Evolutionary conservation across 2,329 filamentous ascomycete species (phyloP), one percentile per base, ranked within the genome.

Genomic region (Aspergillus nomiae): DNA sequence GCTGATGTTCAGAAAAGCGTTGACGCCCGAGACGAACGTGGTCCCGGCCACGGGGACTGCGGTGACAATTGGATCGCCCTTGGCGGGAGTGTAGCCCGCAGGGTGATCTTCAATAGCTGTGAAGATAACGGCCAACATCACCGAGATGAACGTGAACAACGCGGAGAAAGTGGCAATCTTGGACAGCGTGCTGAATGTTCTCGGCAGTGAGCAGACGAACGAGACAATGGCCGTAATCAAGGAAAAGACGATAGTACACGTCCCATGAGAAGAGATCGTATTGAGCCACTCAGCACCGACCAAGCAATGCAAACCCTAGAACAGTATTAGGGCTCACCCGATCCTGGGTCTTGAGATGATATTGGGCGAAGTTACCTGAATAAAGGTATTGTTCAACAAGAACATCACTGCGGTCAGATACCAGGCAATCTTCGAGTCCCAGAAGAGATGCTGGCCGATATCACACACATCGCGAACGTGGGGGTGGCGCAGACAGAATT

Each of bases 361-460:
- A 48, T 16, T 28, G 41, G 50, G 50, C 24, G 45, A 65, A 19
- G 70, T 71, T 71, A 85, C 89, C 79, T 92, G 89, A 69, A 96
- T 95, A 76, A 95, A 95, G 19, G 92, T 96, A 76, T 97, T 97
- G 85, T 97, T 97, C 66, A 97, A 78, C 53, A 97, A 81, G 77
- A 97, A 97, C 91, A 96, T 96, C 75, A 92, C 80, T 1, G 92
- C 93, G 1, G 87, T 89, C 60, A 84, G 80, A 71, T 83, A 88
- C 82, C 87, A 89, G 2, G 84, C 87, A 86, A 90, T 92, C 63
- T 86, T 87, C 76, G 92, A 89, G 67, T 90, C 89, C 89, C 90
- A 96, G 79, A 96, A 97, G 26, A 97, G 86, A 85, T 94, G 94
- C 77, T 97, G 92, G n/a, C 93, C 94, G 74, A 97, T 91, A 75